Evolutionary conservation across 2,329 filamentous ascomycete genomes (phyloP), one percentile per base, ranked within the genome.

Genomic region (Fusarium sp.): DNA sequence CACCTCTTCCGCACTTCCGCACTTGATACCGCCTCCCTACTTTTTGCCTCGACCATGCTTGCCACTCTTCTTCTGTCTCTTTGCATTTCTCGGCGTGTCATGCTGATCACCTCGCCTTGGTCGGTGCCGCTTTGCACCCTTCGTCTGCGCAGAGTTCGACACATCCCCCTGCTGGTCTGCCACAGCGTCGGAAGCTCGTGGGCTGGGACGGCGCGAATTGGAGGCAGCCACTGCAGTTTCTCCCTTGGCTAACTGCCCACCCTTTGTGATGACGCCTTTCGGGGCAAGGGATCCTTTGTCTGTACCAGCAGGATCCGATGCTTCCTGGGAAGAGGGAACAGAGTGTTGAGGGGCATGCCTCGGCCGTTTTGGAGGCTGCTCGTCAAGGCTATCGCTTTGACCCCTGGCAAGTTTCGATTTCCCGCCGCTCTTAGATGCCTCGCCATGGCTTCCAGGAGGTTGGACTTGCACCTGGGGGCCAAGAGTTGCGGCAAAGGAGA

Each of bases 351-450:
- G 56, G 16, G 27, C 27, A 16, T 35, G 29, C 25, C 52, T 64
- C 35, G 36, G 16, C 27, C 62, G 50, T 58, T 64, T 64, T 14
- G 52, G 62, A 58, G 62, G 27, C 35, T 58, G 27, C 31, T 45
- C 27, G 36, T 47, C 16, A n/a, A 27, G 6, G 10, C 3, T 2
- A 47, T 27, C 22, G 45, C 45, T 47, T 27, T 47, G 16, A 8
- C 22, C 18, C 25, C 25, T 25, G 45, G 22, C 47, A n/a, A 11
- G 47, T 29, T 31, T 52, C 47, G 18, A 18, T 52, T 52, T 52
- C 25, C 18, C 27, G 47, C 47, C 50, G 9, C 45, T 16, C 45
- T 47, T 25, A 16, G 3, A 47, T 47, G 22, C 22, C 45, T 47
- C 22, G 14, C 45, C 45, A 47, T 47, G 22, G 25, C 45, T 47